Base-by-base conservation (phyloP, 768 basidiomycete genomes). In the Hypholoma sublateritium region DNA sequence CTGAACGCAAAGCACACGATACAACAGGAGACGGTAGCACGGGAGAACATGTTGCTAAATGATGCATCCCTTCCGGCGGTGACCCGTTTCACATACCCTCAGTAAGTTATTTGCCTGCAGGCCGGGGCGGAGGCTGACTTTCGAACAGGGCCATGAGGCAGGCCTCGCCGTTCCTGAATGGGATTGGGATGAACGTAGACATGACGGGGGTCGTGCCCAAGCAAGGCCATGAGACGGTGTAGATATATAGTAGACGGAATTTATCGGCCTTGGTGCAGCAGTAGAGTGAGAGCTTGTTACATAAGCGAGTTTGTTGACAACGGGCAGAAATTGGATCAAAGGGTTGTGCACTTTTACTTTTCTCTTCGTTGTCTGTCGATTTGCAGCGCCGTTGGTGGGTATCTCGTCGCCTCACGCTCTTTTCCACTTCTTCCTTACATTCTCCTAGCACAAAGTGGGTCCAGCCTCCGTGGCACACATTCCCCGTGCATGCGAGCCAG, bases 31-130 rank as follows among this genome's bases (percentile, higher is more conserved):
- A 69, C 81, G 59, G 64, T 69, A 54, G 74, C 82, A 59, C 72
- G 80, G 53, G 73, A 77, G 9, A 72, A 66, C 44, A 61, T 78
- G 51, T 62, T 84, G 9, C 65, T 84, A 62, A 77, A 64, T 61
- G 71, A 71, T 65, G 76, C 72, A 63, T 76, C 68, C 70, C 77
- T 70, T 65, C 79, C 73, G 63, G 77, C 49, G 59, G 77, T 88
- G 37, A 83, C 85, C 67, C 80, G 88, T 39, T 86, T 82, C 67
- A 79, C 87, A 62, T 88, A 85, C 68, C 86, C 89, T 52, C 86
- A 89, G 91, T 93, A 62, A 70, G 89, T 80, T 22, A 53, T 28
- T 46, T 36, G 55, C 49, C 36, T 43, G 19, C 28, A 32, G 16
- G 17, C 28, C n/a, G n/a, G 9, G 47, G 37, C 55, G 32, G 60